Evolutionary conservation across 495 filamentous ascomycete genomes (phyloP).

Genomic region (Aspergillus bridgeri): DNA sequence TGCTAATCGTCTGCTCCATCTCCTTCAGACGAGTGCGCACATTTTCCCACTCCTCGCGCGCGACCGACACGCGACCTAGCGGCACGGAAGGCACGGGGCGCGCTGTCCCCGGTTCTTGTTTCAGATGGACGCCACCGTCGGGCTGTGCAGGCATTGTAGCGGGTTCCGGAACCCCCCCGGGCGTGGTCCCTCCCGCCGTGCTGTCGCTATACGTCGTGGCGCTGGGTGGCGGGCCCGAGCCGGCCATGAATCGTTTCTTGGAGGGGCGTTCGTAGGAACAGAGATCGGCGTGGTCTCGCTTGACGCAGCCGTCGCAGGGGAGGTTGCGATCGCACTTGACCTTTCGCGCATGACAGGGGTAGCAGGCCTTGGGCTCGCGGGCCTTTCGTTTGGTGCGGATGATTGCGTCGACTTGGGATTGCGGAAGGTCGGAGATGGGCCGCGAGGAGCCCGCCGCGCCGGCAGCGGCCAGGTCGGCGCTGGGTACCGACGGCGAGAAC

Average conservation of each 20-base stretch:
- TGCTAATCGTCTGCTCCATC: constrained; percentile 43
- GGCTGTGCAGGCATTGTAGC: constrained; percentile 20
- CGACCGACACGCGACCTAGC: constrained; percentile 35
- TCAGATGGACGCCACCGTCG: constrained; percentile 23
- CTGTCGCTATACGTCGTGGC: constrained; percentile 28
- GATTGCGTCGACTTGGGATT: constrained; percentile 48
- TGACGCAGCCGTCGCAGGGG: constrained; percentile 70
- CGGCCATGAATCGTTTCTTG: constrained; percentile 48
- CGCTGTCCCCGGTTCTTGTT: constrained; percentile 23
- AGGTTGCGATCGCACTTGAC: constrained; percentile 73
- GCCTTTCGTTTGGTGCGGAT: constrained; percentile 49
- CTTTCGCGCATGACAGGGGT: constrained; percentile 69
- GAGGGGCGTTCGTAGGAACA: constrained; percentile 71
- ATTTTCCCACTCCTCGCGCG: constrained; percentile 48
- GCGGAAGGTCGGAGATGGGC: constrained; percentile 42
- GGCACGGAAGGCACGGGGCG: constrained; percentile 24
- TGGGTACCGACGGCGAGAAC: constrained; percentile 30
- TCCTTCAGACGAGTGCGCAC: constrained; percentile 39
- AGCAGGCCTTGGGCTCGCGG: constrained; percentile 58
- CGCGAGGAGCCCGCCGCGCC: constrained; percentile 12
- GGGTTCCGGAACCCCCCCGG: constrained; percentile 16
- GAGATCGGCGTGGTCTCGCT: constrained; percentile 66
- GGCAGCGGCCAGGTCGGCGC: constrained; percentile 24
- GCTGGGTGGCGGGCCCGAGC: constrained; percentile 20
- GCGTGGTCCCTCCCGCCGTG: constrained; percentile 15